Conservation (phyloP, 164 flowering plant species). For the Aristolochia californica region DNA sequence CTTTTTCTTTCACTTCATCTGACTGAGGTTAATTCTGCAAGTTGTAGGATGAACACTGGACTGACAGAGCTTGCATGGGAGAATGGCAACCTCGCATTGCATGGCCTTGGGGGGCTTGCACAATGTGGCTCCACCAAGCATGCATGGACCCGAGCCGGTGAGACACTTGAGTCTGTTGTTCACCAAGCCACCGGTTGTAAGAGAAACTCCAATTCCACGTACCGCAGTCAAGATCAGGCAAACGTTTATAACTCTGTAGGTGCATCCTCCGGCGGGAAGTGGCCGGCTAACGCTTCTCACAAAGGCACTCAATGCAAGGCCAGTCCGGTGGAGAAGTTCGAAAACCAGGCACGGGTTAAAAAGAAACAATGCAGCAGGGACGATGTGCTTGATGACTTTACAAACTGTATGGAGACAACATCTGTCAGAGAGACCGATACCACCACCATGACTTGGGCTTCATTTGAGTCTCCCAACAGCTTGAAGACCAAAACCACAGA, state of each 20-base stretch:
- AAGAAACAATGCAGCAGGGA: conserved; percentile 6
- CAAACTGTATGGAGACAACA: conserved; percentile 28
- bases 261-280: conserved; percentile 22
- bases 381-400: conserved; percentile 1
- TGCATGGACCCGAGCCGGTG: conserved; percentile 26
- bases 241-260: conserved; percentile 10
- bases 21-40: neutral
- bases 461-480: conserved; percentile 36
- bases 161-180: conserved; percentile 67
- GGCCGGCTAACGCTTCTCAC: conserved; percentile 12
- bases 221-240: neutral
- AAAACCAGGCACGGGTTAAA: conserved; percentile 12
- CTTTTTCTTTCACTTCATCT: neutral
- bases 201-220: neutral
- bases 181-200: conserved; percentile 42
- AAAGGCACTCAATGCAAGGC: neutral
- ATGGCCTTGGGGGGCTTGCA: conserved; percentile 33
- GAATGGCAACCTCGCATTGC: conserved; percentile 55
- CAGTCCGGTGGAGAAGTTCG: conserved; percentile 16
- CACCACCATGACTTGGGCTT: conserved; percentile 39
- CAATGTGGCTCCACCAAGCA: conserved; percentile 17
- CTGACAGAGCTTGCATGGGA: conserved; percentile 63
- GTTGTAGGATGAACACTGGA: conserved; percentile 26
- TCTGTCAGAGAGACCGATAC: conserved; percentile 26
- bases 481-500: conserved; percentile 29